Conservation (phyloP, 768 basidiomycete genomes). For the Leccinum subgranulosum region DNA sequence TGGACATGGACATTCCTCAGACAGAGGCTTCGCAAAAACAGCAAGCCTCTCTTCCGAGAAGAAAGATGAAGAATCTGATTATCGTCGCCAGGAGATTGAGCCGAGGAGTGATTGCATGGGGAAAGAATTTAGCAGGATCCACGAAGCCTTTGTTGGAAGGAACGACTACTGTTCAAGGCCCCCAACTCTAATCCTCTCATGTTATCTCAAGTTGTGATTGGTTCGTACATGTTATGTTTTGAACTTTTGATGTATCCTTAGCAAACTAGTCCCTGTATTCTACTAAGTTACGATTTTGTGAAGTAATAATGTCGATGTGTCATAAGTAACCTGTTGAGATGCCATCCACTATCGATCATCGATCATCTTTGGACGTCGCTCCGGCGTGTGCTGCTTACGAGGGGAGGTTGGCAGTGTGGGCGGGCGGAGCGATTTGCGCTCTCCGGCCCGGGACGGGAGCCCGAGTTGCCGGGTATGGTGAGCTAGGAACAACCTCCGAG, state of each 20-base stretch:
- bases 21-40: slow-evolving; percentile 5
- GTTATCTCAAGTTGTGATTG: slow-evolving; percentile 6
- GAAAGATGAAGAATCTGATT: slow-evolving; percentile 18
- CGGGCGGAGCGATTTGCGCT: no score
- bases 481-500: no score
- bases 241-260: slow-evolving; percentile 23
- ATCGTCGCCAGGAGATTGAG: slow-evolving; percentile 26
- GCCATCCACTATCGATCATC: no score
- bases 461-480: no score
- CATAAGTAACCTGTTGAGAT: no score
- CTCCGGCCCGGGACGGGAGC: no score
- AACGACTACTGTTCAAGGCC: neutral
- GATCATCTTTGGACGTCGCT: no score
- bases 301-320: no score
- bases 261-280: slow-evolving; percentile 12
- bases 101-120: slow-evolving; percentile 29
- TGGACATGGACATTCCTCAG: slow-evolving; percentile 32
- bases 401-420: no score
- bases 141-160: slow-evolving; percentile 4
- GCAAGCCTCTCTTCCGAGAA: slow-evolving; percentile 11
- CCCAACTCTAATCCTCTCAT: slow-evolving; percentile 5
- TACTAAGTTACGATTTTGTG: neutral
- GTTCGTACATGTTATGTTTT: slow-evolving; percentile 6
- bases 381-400: no score
- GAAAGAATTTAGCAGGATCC: slow-evolving; percentile 24